Evolutionary conservation across 2,329 filamentous ascomycete species (phyloP).

Genomic region (Aspergillus caelatus): DNA sequence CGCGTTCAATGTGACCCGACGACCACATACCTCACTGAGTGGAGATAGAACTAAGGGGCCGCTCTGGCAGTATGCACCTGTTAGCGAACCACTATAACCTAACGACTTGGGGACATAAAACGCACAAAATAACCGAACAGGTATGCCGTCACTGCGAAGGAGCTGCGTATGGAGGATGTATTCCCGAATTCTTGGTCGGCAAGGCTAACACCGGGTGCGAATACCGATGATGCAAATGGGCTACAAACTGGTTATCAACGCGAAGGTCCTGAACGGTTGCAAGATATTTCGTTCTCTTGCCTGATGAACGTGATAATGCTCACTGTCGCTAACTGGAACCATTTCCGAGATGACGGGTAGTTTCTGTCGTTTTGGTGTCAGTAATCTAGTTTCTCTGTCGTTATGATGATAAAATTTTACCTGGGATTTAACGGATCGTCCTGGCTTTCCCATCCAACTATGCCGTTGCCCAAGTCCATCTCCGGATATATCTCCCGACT

Average conservation of each 20-base stretch:
- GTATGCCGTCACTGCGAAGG: conserved; percentile 13
- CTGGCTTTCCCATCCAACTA: conserved; percentile 5
- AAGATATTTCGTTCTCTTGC: background rate
- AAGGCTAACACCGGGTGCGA: conserved; percentile 10
- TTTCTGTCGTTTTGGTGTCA: conserved; percentile 5
- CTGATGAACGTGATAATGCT: conserved; percentile 18
- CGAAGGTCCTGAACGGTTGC: background rate
- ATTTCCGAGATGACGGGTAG: conserved; percentile 11
- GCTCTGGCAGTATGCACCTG: background rate
- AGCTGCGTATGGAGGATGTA: conserved; percentile 10
- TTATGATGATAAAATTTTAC: background rate
- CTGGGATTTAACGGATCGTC: background rate
- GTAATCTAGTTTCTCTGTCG: no score
- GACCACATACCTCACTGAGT: conserved; percentile 14
- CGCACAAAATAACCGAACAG: conserved; percentile 16
- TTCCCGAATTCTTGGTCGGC: conserved; percentile 10
- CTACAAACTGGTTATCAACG: background rate
- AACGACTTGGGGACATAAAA: background rate
- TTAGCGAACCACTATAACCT: background rate
- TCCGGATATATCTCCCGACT: background rate
- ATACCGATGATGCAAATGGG: conserved; percentile 19
- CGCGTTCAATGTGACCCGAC: conserved; percentile 8
- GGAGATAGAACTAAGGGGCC: conserved; percentile 17
- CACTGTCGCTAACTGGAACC: conserved; percentile 13
- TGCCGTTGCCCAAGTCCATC: background rate